Evolutionary conservation across 768 basidiomycete genomes (phyloP).

Genomic region (Macrolepiota dolichaula): DNA sequence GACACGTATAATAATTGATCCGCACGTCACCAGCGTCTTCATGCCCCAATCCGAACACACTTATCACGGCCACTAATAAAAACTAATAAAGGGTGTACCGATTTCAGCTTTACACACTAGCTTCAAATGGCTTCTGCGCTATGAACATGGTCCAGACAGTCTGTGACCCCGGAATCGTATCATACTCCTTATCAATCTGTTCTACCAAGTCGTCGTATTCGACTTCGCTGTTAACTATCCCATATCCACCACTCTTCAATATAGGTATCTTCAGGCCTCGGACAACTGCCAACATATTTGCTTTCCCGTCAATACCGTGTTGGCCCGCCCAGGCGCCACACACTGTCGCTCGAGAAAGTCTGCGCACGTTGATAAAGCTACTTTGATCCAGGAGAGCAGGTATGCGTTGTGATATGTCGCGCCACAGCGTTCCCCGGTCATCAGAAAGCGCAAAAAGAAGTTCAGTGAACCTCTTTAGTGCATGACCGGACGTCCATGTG

Average conservation of each 20-base stretch:
- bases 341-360: background rate
- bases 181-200: background rate
- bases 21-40: background rate
- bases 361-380: background rate
- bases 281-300: background rate
- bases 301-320: conserved; percentile 3
- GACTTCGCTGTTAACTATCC: background rate
- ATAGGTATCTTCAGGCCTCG: conserved; percentile 1
- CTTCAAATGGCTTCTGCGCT: background rate
- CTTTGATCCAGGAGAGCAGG: background rate
- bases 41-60: background rate
- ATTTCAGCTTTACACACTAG: background rate
- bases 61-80: background rate
- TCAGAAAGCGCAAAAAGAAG: conserved; percentile 2
- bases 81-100: background rate
- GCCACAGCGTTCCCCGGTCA: background rate
- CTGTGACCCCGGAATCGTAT: conserved; percentile 1
- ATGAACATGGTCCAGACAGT: background rate
- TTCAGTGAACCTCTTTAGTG: background rate
- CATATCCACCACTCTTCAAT: conserved; percentile 1
- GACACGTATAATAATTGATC: conserved; percentile 11
- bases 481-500: conserved; percentile 1
- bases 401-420: background rate
- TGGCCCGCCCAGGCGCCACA: background rate
- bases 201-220: conserved; percentile 2